These are phyloP conservation scores for Solanum neorickii DNA, from an alignment of 257 asterid species.

Conservation along the genomic window DNA sequence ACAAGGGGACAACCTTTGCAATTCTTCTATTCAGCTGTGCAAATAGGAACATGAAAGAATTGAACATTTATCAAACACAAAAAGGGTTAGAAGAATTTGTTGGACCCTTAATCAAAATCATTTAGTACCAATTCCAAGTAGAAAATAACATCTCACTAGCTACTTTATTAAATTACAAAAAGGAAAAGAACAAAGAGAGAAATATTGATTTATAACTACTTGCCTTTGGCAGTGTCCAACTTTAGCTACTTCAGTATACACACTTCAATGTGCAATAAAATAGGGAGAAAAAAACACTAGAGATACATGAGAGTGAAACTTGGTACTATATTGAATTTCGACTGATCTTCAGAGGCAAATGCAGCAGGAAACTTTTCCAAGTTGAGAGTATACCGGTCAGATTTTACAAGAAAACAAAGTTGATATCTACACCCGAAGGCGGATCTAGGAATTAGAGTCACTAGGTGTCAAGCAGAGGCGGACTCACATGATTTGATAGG, in stretches of 20 bases:
- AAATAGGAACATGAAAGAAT: neutral
- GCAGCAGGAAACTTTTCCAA: neutral
- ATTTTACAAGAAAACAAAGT: neutral
- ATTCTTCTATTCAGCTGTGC: neutral
- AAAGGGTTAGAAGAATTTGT: neutral
- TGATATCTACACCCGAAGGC: neutral
- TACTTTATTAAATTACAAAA: neutral
- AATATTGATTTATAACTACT: neutral
- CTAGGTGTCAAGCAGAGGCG: too few relatives aligned
- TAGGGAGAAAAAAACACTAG: neutral
- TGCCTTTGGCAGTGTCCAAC: neutral
- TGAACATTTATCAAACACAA: neutral
- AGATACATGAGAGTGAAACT: neutral
- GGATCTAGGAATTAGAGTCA: too few relatives aligned
- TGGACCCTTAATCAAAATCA: neutral
- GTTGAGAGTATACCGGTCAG: conserved; percentile 3
- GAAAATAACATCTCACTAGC: neutral
- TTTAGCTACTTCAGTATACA: neutral
- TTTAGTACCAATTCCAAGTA: too few relatives aligned
- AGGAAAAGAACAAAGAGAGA: neutral
- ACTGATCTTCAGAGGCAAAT: neutral
- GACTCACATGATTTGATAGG: too few relatives aligned
- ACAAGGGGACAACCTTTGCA: neutral
- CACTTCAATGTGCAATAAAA: neutral
- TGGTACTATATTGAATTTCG: neutral